Base-by-base conservation (phyloP, 1,139 yeast species). In the Diutina siamensis region DNA sequence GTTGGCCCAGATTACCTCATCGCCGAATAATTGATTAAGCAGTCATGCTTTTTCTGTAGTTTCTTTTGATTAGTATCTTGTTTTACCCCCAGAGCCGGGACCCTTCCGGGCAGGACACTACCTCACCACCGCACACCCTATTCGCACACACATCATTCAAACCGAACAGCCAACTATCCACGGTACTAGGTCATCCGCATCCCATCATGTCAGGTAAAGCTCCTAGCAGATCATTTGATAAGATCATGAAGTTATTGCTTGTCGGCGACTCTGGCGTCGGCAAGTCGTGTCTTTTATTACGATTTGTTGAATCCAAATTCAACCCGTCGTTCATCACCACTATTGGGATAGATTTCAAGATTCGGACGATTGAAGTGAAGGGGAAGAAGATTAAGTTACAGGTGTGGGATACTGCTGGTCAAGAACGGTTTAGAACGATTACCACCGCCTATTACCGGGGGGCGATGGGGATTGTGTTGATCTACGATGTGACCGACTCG, bases 381-480 rank as follows among this genome's bases (percentile, higher is more conserved):
- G 95, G 95, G 49, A 85, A 86, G 65, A 82, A 83, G 56, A 85
- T 94, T 65, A 92, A 92, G 68, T 76, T 92, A 59, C 98, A 92
- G 65, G 88, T 92, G 40, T 92, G 98, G 98, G 98, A 92, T 64
- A 92, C 98, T 35, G 98, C 98, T 5, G 98, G 98, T 25, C 98
- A 92, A 68, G 98, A 92, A 65, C 76, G 98, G 57, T 92, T 92
- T 74, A 80, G 97, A 71, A 92, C 98, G 47, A 92, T 92, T 64
- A 92, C 98, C 45, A 88, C 97, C 19, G 97, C 98, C 9, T 92
- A 94, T 67, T 92, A 94, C 69, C 80, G 99, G 65, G 97, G 97
- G 48, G 98, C 99, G 49, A 87, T 88, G 94, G 99, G 98, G 51
- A 92, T 94, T 61, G 80, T 92, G 49, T 77, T 92, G 55, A 95